A percentile compares a stretch with the other conserved stretches of the same genome.
These are phyloP conservation scores for Rossbeevera mucosa DNA, from an alignment of 768 basidiomycete species.

Conservation along the genomic window DNA sequence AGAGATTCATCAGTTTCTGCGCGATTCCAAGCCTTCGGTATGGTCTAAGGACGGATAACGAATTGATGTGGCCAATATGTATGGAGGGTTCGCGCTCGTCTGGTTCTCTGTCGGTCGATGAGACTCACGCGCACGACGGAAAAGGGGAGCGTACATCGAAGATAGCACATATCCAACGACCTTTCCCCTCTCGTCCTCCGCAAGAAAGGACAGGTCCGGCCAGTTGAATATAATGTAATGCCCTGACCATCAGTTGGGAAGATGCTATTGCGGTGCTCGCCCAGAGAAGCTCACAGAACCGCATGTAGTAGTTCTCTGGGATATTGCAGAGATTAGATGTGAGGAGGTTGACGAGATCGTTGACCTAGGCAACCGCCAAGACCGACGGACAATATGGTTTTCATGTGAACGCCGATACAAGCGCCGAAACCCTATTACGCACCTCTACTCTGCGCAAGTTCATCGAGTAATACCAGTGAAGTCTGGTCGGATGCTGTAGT, in stretches of 20 bases:
- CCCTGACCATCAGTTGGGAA: conserved; percentile 31
- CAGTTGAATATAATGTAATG: conserved; percentile 44
- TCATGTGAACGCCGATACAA: neutral
- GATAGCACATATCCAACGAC: conserved; percentile 56
- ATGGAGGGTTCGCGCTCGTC: conserved; percentile 9
- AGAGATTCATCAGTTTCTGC: conserved; percentile 23
- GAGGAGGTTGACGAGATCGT: conserved; percentile 47
- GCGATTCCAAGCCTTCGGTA: conserved; percentile 29
- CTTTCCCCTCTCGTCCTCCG: conserved; percentile 44
- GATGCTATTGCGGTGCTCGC: neutral
- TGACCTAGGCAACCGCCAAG: conserved; percentile 31
- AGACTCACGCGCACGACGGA: neutral
- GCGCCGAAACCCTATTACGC: neutral
- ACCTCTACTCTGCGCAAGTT: conserved; percentile 31
- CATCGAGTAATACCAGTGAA: conserved; percentile 13
- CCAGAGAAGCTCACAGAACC: conserved; percentile 22
- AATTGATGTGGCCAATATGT: conserved; percentile 27
- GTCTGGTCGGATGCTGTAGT: neutral
- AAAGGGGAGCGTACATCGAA: conserved; percentile 42
- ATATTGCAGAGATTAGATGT: conserved; percentile 49
- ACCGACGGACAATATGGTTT: neutral
- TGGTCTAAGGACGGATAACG: conserved; percentile 24
- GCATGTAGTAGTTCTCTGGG: conserved; percentile 45
- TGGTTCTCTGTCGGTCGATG: conserved; percentile 20
- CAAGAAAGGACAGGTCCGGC: conserved; percentile 53